Conservation (phyloP, 495 filamentous ascomycete genomes). For the Penicillium robsamsonii region DNA sequence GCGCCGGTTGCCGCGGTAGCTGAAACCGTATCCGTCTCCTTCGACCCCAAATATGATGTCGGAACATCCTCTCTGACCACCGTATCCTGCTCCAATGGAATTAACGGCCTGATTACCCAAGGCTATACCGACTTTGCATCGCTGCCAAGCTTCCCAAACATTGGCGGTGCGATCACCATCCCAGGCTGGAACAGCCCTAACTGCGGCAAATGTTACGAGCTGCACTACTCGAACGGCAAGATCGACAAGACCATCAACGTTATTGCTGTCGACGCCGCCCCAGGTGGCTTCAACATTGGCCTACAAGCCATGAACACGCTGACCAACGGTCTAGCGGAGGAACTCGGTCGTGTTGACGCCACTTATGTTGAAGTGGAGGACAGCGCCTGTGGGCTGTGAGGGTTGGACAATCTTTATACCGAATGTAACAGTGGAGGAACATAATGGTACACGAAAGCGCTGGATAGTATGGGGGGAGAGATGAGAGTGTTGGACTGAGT, state of each 20-base stretch:
- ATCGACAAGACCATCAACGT: constrained; percentile 59
- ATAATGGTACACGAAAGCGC: neutral
- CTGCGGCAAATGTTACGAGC: constrained; percentile 70
- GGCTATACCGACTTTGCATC: constrained; percentile 64
- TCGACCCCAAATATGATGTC: constrained; percentile 38
- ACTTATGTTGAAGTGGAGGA: constrained; percentile 42
- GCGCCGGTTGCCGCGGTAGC: constrained; percentile 11
- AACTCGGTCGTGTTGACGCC: constrained; percentile 57
- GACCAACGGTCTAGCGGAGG: constrained; percentile 54
- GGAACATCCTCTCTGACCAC: constrained; percentile 51
- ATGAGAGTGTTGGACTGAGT: constrained; percentile 1
- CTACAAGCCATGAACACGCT: constrained; percentile 63
- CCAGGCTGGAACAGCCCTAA: constrained; percentile 54
- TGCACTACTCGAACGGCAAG: constrained; percentile 48
- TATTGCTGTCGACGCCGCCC: constrained; percentile 63
- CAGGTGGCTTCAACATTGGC: constrained; percentile 62
- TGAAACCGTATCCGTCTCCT: constrained; percentile 33
- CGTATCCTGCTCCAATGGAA: constrained; percentile 56
- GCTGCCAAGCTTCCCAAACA: constrained; percentile 54
- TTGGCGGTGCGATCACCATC: constrained; percentile 63
- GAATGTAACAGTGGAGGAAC: neutral
- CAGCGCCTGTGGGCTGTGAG: constrained; percentile 39
- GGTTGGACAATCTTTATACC: neutral
- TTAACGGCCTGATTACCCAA: constrained; percentile 62
- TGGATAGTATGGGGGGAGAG: neutral